Percentiles rank a stretch among this genome's conserved stretches.
Evolutionary conservation across 371 early-diverging fungal genomes (phyloP).

Genomic region (Circinella umbellata): DNA sequence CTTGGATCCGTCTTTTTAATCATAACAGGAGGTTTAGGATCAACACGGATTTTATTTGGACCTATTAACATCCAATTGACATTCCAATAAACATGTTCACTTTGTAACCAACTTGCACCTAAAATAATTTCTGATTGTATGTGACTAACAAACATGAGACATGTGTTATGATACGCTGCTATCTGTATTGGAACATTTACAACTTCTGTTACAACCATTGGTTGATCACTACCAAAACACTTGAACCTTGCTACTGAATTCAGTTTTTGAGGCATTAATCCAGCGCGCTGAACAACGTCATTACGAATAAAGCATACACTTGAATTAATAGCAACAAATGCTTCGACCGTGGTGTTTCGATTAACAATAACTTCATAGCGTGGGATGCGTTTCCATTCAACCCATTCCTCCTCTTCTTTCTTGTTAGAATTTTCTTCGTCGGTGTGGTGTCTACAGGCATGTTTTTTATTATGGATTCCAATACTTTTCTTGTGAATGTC

Average conservation of each 20-base stretch:
- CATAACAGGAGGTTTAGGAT: conserved; percentile 3
- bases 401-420: not conserved
- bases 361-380: not conserved
- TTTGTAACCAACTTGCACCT: not conserved
- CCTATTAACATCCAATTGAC: conserved; percentile 2
- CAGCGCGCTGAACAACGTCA: not conserved
- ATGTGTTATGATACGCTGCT: not conserved
- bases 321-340: not conserved
- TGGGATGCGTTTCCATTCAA: not conserved
- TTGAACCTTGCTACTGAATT: not conserved
- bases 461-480: not conserved
- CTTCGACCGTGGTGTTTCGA: not conserved
- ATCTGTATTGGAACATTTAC: not conserved
- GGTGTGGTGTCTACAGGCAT: not conserved
- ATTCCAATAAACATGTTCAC: not conserved
- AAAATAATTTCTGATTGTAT: conserved; percentile 1
- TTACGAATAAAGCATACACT: not conserved
- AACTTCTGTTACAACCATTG: not conserved
- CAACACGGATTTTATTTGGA: not conserved
- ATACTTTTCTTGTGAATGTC: not conserved
- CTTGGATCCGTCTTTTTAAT: not conserved
- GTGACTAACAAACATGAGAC: not conserved
- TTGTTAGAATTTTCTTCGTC: not conserved
- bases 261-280: not conserved
- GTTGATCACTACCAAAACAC: not conserved